Conservation (phyloP, 2,329 filamentous ascomycete genomes). For the Paraconiothyrium sp. region DNA sequence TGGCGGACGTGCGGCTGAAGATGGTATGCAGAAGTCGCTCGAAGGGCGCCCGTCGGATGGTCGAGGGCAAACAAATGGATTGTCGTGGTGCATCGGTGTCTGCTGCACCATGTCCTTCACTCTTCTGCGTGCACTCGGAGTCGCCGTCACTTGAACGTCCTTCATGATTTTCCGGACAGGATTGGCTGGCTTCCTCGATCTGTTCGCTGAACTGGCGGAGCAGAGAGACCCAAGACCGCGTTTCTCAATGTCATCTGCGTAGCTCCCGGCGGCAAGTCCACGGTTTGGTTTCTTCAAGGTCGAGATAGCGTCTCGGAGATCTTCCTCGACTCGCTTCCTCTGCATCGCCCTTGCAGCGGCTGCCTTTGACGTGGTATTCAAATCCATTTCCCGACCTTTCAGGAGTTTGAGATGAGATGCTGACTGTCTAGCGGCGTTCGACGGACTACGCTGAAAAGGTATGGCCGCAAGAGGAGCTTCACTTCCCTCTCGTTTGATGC, state of each 20-base stretch:
- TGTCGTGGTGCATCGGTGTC: slow-evolving; percentile 40
- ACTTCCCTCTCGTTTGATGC: slow-evolving; percentile 74
- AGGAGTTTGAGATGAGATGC: slow-evolving; percentile 57
- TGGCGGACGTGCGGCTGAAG: slow-evolving; percentile 49
- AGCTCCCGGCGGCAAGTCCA: slow-evolving; percentile 71
- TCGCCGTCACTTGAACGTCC: slow-evolving; percentile 55
- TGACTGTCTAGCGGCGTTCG: slow-evolving; percentile 45
- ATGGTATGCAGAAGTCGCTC: slow-evolving; percentile 51
- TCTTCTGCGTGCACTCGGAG: slow-evolving; percentile 49
- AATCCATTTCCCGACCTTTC: slow-evolving; percentile 63
- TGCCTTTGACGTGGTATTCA: slow-evolving; percentile 62
- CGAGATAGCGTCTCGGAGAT: slow-evolving; percentile 77
- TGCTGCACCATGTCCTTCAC: slow-evolving; percentile 44
- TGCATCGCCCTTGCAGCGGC: slow-evolving; percentile 69
- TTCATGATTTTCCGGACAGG: slow-evolving; percentile 40
- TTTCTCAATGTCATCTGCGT: slow-evolving; percentile 73
- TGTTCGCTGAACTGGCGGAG: slow-evolving; percentile 31
- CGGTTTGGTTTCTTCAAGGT: slow-evolving; percentile 80
- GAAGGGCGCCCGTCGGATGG: slow-evolving; percentile 31
- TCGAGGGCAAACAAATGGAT: slow-evolving; percentile 33
- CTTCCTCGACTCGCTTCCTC: slow-evolving; percentile 73
- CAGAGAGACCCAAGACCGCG: slow-evolving; percentile 49
- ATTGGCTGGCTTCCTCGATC: slow-evolving; percentile 40
- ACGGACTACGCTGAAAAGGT: slow-evolving; percentile 59
- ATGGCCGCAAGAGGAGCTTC: slow-evolving; percentile 65